These are phyloP conservation scores for Clathrospora elynae DNA, from an alignment of 2,329 filamentous ascomycete species.

Conservation along the genomic window DNA sequence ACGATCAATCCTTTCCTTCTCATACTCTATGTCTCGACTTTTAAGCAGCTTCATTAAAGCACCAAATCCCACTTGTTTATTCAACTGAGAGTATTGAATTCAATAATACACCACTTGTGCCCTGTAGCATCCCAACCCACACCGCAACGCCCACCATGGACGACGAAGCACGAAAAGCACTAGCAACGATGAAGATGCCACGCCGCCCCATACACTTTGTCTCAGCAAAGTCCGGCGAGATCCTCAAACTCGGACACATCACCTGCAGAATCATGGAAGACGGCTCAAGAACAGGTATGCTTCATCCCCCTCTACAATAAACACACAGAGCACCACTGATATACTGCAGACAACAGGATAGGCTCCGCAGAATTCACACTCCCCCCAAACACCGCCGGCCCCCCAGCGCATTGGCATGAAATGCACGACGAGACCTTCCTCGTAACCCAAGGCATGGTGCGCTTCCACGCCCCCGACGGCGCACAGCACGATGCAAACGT, in stretches of 20 bases:
- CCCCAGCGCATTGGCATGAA: slow-evolving; percentile 60
- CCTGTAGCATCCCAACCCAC: too few species aligned
- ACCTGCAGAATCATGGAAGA: slow-evolving; percentile 60
- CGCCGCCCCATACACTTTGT: slow-evolving; percentile 56
- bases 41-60: too few species aligned
- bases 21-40: too few species aligned
- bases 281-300: slow-evolving; percentile 54
- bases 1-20: too few species aligned
- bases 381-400: slow-evolving; percentile 54
- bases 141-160: slow-evolving; percentile 42
- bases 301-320: not conserved
- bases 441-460: slow-evolving; percentile 57
- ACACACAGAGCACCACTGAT: too few species aligned
- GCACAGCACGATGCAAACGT: slow-evolving; percentile 55
- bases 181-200: slow-evolving; percentile 48
- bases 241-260: slow-evolving; percentile 56
- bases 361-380: slow-evolving; percentile 57
- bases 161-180: slow-evolving; percentile 42
- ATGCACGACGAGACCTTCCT: slow-evolving; percentile 64
- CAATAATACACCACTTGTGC: not conserved
- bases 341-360: not conserved
- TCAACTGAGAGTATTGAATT: not conserved
- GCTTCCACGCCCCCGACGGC: slow-evolving; percentile 57
- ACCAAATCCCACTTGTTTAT: too few species aligned
- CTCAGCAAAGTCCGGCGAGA: slow-evolving; percentile 55